Percentiles rank a stretch among this genome's conserved stretches.
These are phyloP conservation scores for Uronychia binucleata DNA, from an alignment of 73 alveolate species.

Conservation along the genomic window DNA sequence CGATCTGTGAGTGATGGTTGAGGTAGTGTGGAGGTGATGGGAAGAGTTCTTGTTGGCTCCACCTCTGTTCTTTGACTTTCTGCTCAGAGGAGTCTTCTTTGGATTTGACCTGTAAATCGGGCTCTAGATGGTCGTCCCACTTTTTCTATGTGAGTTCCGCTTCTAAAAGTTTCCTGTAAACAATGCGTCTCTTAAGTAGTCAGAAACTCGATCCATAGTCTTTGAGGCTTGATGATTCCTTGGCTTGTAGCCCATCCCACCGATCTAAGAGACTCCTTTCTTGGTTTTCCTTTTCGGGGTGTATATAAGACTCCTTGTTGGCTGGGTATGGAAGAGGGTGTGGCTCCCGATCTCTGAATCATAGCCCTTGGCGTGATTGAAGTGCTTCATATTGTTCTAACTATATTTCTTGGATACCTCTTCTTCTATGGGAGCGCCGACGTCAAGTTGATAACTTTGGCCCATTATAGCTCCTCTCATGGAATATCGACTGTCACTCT, in stretches of 20 bases:
- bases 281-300: neutral
- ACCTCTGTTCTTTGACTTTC: neutral
- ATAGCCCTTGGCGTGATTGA: neutral
- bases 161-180: neutral
- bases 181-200: neutral
- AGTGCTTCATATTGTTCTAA: neutral
- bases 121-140: neutral
- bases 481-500: neutral
- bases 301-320: neutral
- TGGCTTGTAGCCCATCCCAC: neutral
- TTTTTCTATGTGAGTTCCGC: neutral
- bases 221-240: neutral
- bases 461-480: neutral
- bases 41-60: neutral
- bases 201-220: neutral
- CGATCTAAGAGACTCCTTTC: neutral
- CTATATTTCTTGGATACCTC: neutral
- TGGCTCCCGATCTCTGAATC: neutral
- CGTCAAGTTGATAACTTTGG: neutral
- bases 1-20: no score
- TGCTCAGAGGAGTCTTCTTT: neutral
- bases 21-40: no score
- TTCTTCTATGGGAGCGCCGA: neutral
- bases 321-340: neutral
- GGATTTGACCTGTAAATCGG: neutral